Percentiles rank a stretch among this genome's conserved stretches.
Evolutionary conservation across 2,329 filamentous ascomycete genomes (phyloP).

Genomic region (Fusarium fracticaudum): DNA sequence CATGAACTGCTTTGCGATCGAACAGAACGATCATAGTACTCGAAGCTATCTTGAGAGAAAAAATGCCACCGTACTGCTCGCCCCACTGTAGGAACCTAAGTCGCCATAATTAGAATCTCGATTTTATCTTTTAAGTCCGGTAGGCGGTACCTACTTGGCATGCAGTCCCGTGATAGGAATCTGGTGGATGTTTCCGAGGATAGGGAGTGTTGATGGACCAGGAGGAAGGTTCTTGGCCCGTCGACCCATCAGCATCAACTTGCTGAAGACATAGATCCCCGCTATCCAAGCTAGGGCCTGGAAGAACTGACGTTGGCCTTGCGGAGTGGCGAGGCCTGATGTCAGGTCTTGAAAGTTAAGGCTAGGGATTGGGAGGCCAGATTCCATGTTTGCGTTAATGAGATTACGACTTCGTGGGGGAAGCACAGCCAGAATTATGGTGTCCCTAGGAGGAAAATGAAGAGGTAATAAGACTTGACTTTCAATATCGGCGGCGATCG

Average conservation of each 20-base stretch:
- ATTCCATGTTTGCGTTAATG: background rate
- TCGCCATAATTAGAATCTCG: background rate
- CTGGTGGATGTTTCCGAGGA: background rate
- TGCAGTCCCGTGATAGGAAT: background rate
- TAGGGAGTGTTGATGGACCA: background rate
- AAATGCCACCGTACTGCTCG: background rate
- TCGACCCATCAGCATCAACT: background rate
- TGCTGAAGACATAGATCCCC: background rate
- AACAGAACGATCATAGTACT: background rate
- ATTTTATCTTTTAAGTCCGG: background rate
- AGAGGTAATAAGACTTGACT: background rate
- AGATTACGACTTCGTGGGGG: no score
- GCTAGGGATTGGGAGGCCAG: background rate
- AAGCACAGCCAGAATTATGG: background rate
- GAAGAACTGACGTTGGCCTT: background rate
- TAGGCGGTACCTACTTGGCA: background rate
- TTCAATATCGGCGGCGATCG: background rate
- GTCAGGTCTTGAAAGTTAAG: background rate
- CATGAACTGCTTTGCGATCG: background rate
- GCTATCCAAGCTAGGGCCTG: background rate
- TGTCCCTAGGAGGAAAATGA: background rate
- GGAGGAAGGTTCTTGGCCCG: background rate
- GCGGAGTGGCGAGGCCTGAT: background rate
- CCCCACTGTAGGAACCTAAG: background rate
- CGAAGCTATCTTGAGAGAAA: background rate